A percentile compares a stretch with the other conserved stretches of the same genome.
Evolutionary conservation across 805 yeast species (phyloP).

Genomic region (Blastobotrys robertii): DNA sequence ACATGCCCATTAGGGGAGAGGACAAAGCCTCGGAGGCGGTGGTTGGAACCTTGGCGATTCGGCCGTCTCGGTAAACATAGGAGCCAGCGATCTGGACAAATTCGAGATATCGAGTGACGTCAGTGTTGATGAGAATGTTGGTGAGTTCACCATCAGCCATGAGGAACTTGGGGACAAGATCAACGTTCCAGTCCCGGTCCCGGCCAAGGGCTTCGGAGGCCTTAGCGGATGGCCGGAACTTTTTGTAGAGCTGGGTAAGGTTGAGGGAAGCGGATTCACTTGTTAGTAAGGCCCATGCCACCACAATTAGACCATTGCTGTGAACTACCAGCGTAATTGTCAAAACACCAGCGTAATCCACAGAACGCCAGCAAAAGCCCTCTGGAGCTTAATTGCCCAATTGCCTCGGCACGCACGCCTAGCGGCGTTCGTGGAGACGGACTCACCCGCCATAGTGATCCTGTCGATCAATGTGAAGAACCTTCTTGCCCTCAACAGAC

Average conservation of each 20-base stretch:
- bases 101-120: constrained; percentile 91
- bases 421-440: too few relatives aligned
- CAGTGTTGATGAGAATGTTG: constrained; percentile 88
- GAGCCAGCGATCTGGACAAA: constrained; percentile 96
- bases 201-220: constrained; percentile 70
- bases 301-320: too few relatives aligned
- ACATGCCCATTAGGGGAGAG: constrained; percentile 89
- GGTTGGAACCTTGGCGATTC: constrained; percentile 90
- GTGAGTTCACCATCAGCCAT: constrained; percentile 98
- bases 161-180: constrained; percentile 88
- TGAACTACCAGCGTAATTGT: too few relatives aligned
- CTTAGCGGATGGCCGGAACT: constrained; percentile 75
- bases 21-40: constrained; percentile 84
- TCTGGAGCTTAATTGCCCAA: background rate
- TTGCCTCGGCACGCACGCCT: too few relatives aligned
- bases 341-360: too few relatives aligned
- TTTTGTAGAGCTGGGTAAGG: constrained; percentile 50
- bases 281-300: too few relatives aligned
- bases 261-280: constrained; percentile 29
- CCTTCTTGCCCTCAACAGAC: constrained; percentile 97
- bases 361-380: too few relatives aligned
- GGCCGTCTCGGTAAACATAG: constrained; percentile 82
- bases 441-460: constrained; percentile 79
- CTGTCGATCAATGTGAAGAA: constrained; percentile 90
- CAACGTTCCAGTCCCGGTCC: constrained; percentile 97